Conservation (phyloP, 164 flowering plant genomes). For the Sextonia rubra region DNA sequence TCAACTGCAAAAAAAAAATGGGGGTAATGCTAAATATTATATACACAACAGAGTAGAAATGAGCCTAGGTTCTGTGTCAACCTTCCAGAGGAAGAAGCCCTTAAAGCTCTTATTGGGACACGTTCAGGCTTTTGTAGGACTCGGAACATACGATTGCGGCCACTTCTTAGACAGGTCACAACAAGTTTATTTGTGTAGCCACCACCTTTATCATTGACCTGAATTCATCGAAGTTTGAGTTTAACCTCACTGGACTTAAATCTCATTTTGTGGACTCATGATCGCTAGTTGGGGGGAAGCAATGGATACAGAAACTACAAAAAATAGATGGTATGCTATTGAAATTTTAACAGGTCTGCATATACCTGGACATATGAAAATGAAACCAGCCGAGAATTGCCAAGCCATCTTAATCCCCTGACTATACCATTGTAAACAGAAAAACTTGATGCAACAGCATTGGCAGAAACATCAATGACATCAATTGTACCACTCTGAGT, state of each 20-base stretch:
- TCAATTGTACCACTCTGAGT: constrained; percentile 91
- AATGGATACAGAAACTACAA: background rate
- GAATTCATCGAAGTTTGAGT: constrained; percentile 18
- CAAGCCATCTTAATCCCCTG: constrained; percentile 97
- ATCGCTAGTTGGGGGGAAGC: background rate
- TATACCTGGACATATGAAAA: constrained; percentile 88
- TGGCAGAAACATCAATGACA: constrained; percentile 86
- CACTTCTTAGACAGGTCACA: constrained; percentile 93
- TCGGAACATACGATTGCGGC: constrained; percentile 80
- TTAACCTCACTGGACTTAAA: background rate
- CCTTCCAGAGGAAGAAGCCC: constrained; percentile 99
- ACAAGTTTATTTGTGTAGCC: constrained; percentile 84
- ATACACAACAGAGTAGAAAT: background rate
- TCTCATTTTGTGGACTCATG: constrained; percentile 1
- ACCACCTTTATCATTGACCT: constrained; percentile 92
- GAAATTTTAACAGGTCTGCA: background rate
- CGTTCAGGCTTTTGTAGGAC: constrained; percentile 95
- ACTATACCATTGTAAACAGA: constrained; percentile 66
- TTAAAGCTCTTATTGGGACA: constrained; percentile 88
- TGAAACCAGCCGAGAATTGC: constrained; percentile 94
- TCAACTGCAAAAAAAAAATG: background rate
- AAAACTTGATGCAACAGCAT: constrained; percentile 86
- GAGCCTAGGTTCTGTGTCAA: constrained; percentile 21
- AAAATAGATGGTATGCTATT: background rate
- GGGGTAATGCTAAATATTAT: background rate